Evolutionary conservation across 306 rosid species (phyloP), one percentile per base, ranked within the genome.

Genomic region (Begonia loranthoides): DNA sequence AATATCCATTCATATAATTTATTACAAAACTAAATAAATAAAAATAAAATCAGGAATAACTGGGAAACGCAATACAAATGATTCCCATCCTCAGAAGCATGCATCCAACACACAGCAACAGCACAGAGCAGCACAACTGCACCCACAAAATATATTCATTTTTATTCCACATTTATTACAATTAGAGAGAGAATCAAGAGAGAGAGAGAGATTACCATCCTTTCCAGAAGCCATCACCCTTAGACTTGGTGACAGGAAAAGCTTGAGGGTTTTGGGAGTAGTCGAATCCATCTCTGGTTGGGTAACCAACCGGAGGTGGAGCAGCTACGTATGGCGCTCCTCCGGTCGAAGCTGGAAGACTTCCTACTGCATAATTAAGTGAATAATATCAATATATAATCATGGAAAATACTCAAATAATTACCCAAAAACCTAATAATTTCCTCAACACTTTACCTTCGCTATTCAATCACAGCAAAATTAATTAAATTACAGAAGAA

Each of bases 191-290:
- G 36, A 12, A 14, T 8, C 12, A 34, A 15, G 48, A 60, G 38
- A 41, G 17, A 51, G 8, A 38, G 41, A 38, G 2, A 19, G 41
- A 59, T 69, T 71, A 82, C 93, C 94, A 82, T 62, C 94, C 96
- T 45, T 87, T 79, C 87, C 79, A 87, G 63, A 87, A 82, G 51
- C 96, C 96, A 14, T 77, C 96, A 33, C 96, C 96, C 70, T 59
- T 79, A 6, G 89, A 75, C 60, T 71, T 75, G 62, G 93, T 77
- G 53, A 75, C 63, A 28, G 64, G 58, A 0, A 59, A 59, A 51
- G 54, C 52, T 39, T 41, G 49, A 50, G 47, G 45, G 52, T 56
- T 63, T 15, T 61, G 80, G 44, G 71, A 54, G 57, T 57, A 52
- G 0, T 41, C 62, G 9, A 77, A 41, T 11, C 16, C 59, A n/a